Conservation (phyloP, 495 filamentous ascomycete species). For the Gamarada debralockiae region DNA sequence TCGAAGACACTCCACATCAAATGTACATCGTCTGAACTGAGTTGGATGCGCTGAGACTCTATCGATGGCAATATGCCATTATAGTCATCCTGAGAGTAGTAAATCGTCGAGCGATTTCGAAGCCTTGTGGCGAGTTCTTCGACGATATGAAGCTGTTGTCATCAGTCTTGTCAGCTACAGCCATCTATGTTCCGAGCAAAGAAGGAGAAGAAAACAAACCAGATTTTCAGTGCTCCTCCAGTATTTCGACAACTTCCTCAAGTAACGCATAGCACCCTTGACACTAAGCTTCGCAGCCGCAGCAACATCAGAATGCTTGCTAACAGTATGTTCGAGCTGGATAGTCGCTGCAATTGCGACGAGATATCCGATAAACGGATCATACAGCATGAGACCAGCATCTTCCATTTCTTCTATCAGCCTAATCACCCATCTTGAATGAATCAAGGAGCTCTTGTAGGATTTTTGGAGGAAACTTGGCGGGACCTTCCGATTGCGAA, state of each 20-base stretch:
- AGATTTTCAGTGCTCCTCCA: conserved; percentile 7
- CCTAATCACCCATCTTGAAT: conserved; percentile 12
- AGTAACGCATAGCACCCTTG: background rate
- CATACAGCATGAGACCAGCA: conserved; percentile 15
- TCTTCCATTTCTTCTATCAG: conserved; percentile 17
- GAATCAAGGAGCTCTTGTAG: conserved; percentile 13
- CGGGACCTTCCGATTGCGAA: conserved; percentile 8
- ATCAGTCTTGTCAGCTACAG: background rate
- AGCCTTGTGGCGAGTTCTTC: conserved; percentile 9
- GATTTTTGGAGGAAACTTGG: conserved; percentile 16
- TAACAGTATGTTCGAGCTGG: conserved; percentile 11
- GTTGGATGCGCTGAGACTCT: conserved; percentile 1
- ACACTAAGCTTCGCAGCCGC: conserved; percentile 8
- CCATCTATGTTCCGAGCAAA: background rate
- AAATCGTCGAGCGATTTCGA: conserved; percentile 6
- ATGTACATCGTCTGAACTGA: conserved; percentile 1
- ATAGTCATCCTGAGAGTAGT: conserved; percentile 15
- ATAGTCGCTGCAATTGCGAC: conserved; percentile 8
- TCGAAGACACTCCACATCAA: conserved; percentile 16
- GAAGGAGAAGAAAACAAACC: background rate
- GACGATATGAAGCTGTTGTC: conserved; percentile 8
- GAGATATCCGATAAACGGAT: conserved; percentile 12
- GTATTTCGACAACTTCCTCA: conserved; percentile 10
- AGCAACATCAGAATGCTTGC: conserved; percentile 9
- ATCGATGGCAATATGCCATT: conserved; percentile 9